A percentile compares a stretch with the other conserved stretches of the same genome.
Conservation (phyloP, 2,329 filamentous ascomycete species). For the Fusarium circinatum region DNA sequence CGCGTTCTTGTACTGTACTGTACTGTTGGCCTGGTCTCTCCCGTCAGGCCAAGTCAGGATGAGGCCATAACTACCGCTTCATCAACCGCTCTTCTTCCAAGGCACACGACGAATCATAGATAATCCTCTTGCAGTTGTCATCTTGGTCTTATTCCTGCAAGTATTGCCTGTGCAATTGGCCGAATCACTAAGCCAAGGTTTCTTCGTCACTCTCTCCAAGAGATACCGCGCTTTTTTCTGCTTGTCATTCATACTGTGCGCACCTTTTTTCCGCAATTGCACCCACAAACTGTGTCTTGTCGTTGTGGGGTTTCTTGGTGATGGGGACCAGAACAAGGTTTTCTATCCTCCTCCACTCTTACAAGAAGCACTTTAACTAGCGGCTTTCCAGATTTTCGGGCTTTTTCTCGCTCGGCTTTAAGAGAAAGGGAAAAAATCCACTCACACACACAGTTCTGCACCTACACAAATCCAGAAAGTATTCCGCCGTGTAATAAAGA, state of each 20-base stretch:
- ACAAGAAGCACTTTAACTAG: constrained; percentile 25
- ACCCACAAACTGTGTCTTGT: constrained; percentile 13
- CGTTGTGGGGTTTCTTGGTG: constrained; percentile 19
- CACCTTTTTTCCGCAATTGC: constrained; percentile 6
- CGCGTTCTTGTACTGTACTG: constrained; percentile 11
- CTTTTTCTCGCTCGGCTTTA: constrained; percentile 4
- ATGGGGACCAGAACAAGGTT: constrained; percentile 31
- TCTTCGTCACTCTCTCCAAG: neutral
- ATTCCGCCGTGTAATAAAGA: neutral
- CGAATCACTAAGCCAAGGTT: constrained; percentile 14
- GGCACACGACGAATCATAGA: constrained; percentile 4
- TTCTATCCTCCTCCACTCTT: neutral
- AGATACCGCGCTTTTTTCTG: neutral
- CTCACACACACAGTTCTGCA: constrained; percentile 34
- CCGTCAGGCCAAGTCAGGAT: neutral
- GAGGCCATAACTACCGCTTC: constrained; percentile 7
- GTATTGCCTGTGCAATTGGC: constrained; percentile 15
- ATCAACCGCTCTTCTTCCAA: neutral
- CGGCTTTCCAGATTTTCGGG: constrained; percentile 6
- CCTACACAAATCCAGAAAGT: constrained; percentile 17
- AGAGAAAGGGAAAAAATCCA: constrained; percentile 14
- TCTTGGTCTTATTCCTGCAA: constrained; percentile 24
- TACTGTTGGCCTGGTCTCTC: neutral
- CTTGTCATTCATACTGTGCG: constrained; percentile 32
- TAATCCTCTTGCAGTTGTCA: constrained; percentile 9